phyloP scores from a whole-genome alignment of 495 filamentous ascomycete genomes.

The Hamigera avellanea region DNA sequence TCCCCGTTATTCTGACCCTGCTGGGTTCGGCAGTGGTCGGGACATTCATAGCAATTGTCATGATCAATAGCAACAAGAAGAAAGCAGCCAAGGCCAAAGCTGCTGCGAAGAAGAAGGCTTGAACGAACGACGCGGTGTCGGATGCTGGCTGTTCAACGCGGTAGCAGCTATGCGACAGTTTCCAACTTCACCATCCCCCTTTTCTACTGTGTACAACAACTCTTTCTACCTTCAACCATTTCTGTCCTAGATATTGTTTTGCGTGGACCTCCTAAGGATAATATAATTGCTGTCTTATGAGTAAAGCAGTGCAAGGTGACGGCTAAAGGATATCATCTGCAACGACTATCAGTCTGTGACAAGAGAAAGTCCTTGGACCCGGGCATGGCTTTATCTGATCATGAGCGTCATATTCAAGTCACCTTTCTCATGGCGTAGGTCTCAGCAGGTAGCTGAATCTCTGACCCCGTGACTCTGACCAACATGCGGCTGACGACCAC shows the following conservation, averaged over 20 bases:
- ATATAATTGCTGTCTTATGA: too few species aligned
- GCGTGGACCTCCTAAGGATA: too few species aligned
- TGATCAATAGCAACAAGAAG: conserved; percentile 98
- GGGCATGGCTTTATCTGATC: background rate
- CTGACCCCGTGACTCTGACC: conserved; percentile 5
- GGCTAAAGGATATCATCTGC: background rate
- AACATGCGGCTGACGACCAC: too few species aligned
- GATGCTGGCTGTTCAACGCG: too few species aligned
- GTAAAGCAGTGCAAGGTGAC: background rate
- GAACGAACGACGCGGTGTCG: conserved; percentile 35
- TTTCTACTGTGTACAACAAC: background rate
- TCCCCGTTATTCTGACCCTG: conserved; percentile 91
- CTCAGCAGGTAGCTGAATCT: too few species aligned
- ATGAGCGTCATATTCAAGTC: conserved; percentile 9
- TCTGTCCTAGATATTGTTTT: conserved; percentile 3
- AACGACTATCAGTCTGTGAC: too few species aligned
- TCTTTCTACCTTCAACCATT: background rate
- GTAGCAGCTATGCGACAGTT: too few species aligned
- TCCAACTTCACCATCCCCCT: background rate
- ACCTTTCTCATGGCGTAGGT: background rate
- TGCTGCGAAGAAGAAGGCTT: conserved; percentile 56
- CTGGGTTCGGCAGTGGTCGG: conserved; percentile 90
- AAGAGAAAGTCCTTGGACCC: too few species aligned
- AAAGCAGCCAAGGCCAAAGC: conserved; percentile 87
- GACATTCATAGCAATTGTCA: conserved; percentile 90